A percentile compares a stretch with the other conserved stretches of the same genome.
Conservation (phyloP, 352 stramenopile species). For the Plasmopara halstedii region DNA sequence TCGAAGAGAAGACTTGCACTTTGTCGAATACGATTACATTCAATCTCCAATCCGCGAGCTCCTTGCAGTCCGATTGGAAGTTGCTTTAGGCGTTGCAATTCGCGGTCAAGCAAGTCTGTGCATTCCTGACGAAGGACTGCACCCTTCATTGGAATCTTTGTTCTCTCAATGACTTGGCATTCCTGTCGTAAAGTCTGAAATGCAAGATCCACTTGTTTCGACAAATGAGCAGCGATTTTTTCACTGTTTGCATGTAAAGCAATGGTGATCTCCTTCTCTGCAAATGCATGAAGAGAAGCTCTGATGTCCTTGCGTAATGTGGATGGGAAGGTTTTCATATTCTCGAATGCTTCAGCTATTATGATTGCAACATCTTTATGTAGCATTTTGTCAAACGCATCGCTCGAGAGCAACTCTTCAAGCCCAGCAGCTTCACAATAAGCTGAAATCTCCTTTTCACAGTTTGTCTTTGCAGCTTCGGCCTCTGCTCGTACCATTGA, state of each 20-base stretch:
- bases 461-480: constrained; percentile 49
- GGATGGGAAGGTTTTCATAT: constrained; percentile 36
- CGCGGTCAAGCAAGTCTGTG: constrained; percentile 29
- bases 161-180: constrained; percentile 50
- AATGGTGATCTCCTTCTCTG: constrained; percentile 61
- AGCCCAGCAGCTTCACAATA: constrained; percentile 58
- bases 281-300: constrained; percentile 35
- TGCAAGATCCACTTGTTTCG: constrained; percentile 44
- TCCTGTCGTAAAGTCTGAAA: constrained; percentile 50
- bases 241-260: constrained; percentile 65
- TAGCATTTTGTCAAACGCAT: constrained; percentile 49
- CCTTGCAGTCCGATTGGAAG: constrained; percentile 44
- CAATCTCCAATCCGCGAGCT: constrained; percentile 34
- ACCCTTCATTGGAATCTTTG: constrained; percentile 49
- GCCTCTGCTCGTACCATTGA: constrained; percentile 78
- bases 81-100: constrained; percentile 42
- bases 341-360: constrained; percentile 44
- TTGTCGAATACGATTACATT: constrained; percentile 48
- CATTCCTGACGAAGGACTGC: constrained; percentile 48
- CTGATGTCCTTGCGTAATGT: constrained; percentile 63
- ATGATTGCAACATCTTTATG: constrained; percentile 46
- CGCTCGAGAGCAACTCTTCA: constrained; percentile 51
- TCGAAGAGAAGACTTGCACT: constrained; percentile 62
- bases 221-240: constrained; percentile 42
- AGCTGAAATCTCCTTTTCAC: constrained; percentile 48